Evolutionary conservation across 2,329 filamentous ascomycete genomes (phyloP), one percentile per base, ranked within the genome.

Genomic region (Blastomyces silverae): DNA sequence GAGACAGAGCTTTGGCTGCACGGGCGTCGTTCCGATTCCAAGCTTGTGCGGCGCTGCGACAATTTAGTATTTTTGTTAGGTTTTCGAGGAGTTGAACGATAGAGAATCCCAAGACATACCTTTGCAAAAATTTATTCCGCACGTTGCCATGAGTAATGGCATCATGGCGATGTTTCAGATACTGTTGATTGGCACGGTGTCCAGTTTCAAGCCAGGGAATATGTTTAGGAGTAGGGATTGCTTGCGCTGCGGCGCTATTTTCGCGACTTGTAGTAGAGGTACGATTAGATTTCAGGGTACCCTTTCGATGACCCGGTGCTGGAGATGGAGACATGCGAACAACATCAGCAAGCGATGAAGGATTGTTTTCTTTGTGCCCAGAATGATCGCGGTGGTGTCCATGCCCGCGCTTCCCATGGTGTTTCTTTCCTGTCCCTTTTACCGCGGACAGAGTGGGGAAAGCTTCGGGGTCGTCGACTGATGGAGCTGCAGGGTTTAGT

Each of bases 1-100:
- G 85, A 72, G 91, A 96, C 61, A 97, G 84, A 42, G 93, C 93
- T 80, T 97, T 97, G 66, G 94, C 94, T 22, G 94, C 93, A 67
- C 94, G 88, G 52, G 94, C 93, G 76, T 99, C 94, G 72, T 97
- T 97, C 65, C 94, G 89, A 75, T 97, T 97, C 93, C 94, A 99
- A 28, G 94, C 94, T 83, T 97, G 93, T 10, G 93, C 93, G 69
- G 94, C 94, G 76, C 92, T 95, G 68, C 15, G 25, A 15, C 15
- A 65, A 58, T 50, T 46, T 20, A 46, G 6, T 46, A 8, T 50
- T 55, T 17, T 37, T 8, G 59, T 34, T 50, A 61, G 53, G 63
- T 31, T 0, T 34, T 15, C 50, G 42, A 22, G 25, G 7, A 42
- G 22, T 37, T 70, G 62, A 71, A 66, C 55, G 28, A 63, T 60